Conservation (phyloP, 495 filamentous ascomycete species). For the Penicillium angulare region DNA sequence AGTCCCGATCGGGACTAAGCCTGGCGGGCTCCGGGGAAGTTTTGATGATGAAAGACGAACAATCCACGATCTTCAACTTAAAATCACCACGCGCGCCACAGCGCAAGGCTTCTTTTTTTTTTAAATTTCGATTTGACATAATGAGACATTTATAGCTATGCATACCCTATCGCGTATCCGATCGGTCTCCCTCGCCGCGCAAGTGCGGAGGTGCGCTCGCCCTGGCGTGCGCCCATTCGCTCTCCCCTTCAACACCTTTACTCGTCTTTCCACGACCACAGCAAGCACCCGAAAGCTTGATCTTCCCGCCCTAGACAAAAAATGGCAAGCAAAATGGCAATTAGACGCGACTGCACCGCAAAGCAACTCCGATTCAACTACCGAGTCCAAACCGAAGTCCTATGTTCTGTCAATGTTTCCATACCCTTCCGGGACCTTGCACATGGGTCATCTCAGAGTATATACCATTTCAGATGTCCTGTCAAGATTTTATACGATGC, state of each 20-base stretch:
- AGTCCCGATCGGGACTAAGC: slow-evolving; percentile 26
- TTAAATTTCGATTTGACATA: background rate
- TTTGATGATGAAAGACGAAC: slow-evolving; percentile 19
- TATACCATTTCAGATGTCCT: slow-evolving; percentile 90
- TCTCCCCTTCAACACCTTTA: slow-evolving; percentile 12
- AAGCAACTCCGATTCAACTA: slow-evolving; percentile 4
- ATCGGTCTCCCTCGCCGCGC: slow-evolving; percentile 24
- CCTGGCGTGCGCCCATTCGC: slow-evolving; percentile 12
- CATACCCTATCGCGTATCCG: slow-evolving; percentile 28
- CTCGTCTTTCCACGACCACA: slow-evolving; percentile 26
- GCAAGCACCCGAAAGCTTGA: slow-evolving; percentile 46
- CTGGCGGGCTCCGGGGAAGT: slow-evolving; percentile 21
- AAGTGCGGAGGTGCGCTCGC: slow-evolving; percentile 20
- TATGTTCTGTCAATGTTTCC: slow-evolving; percentile 93
- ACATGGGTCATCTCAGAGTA: slow-evolving; percentile 84
- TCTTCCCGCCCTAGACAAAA: slow-evolving; percentile 63
- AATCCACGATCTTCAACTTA: background rate
- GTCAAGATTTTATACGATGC: slow-evolving; percentile 72
- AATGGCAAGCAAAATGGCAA: slow-evolving; percentile 69
- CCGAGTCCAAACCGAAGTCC: slow-evolving; percentile 48
- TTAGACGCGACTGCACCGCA: slow-evolving; percentile 16
- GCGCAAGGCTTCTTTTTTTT: background rate
- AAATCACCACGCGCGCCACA: background rate
- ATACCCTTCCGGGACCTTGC: slow-evolving; percentile 86
- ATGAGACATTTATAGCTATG: slow-evolving; percentile 27